A percentile compares a stretch with the other conserved stretches of the same genome.
These are phyloP conservation scores for Fusarium graminum DNA, from an alignment of 2,329 filamentous ascomycete genomes.

Conservation along the genomic window DNA sequence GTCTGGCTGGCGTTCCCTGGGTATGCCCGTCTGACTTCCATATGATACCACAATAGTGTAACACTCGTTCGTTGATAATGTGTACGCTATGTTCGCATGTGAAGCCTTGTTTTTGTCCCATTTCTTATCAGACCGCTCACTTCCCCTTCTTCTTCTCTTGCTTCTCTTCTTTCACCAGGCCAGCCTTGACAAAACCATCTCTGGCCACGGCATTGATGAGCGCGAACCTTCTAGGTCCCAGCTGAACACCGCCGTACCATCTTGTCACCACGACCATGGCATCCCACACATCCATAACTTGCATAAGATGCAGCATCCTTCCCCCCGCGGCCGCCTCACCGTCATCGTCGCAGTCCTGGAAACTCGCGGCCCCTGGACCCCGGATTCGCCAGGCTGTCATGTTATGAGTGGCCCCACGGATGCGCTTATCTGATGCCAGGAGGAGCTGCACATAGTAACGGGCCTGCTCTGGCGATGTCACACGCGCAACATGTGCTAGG, in stretches of 20 bases:
- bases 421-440: constrained; percentile 83
- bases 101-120: neutral
- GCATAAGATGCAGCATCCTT: constrained; percentile 88
- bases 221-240: constrained; percentile 90
- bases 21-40: constrained; percentile 25
- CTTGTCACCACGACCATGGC: constrained; percentile 92
- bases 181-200: constrained; percentile 84
- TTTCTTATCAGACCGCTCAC: constrained; percentile 37
- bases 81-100: neutral
- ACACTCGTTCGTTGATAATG: constrained; percentile 28
- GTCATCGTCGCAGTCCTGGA: constrained; percentile 96
- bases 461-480: constrained; percentile 78
- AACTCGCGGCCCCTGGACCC: constrained; percentile 65
- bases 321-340: constrained; percentile 93
- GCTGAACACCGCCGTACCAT: constrained; percentile 93
- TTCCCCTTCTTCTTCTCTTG: constrained; percentile 53
- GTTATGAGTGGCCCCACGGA: constrained; percentile 91
- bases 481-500: constrained; percentile 79
- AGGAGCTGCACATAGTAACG: constrained; percentile 79
- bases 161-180: constrained; percentile 69
- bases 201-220: constrained; percentile 89
- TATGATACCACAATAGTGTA: constrained; percentile 47
- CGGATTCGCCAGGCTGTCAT: constrained; percentile 94
- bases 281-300: constrained; percentile 94
- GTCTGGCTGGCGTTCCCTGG: constrained; percentile 34